A percentile compares a stretch with the other conserved stretches of the same genome.
Conservation (phyloP, 352 stramenopile genomes). For the Aphanomyces stellatus region DNA sequence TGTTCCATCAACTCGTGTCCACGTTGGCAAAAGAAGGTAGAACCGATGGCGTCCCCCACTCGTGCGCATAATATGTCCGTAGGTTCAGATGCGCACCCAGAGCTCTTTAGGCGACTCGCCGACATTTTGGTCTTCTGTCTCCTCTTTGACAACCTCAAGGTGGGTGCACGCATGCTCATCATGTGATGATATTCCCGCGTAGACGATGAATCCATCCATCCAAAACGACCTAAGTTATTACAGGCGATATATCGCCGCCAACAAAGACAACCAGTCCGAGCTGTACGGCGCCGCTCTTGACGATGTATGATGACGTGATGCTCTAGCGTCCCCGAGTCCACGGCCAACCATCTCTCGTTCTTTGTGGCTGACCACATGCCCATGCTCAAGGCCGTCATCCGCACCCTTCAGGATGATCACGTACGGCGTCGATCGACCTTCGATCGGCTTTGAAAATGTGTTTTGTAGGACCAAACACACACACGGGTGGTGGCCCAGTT, state of each 20-base stretch:
- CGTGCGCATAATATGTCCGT: too few relatives aligned
- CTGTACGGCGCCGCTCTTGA: conserved; percentile 21
- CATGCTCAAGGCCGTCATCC: conserved; percentile 46
- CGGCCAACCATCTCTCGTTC: conserved; percentile 46
- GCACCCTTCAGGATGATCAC: conserved; percentile 18
- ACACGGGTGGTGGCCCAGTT: conserved; percentile 30
- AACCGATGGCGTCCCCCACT: neutral
- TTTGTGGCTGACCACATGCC: conserved; percentile 51
- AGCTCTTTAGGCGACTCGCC: conserved; percentile 22
- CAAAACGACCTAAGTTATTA: conserved; percentile 64
- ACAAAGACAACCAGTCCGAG: conserved; percentile 39
- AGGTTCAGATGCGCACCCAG: conserved; percentile 33
- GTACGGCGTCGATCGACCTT: neutral
- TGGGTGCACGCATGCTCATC: neutral
- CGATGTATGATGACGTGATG: neutral
- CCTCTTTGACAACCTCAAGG: conserved; percentile 45
- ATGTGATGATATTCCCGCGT: neutral
- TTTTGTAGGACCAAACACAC: conserved; percentile 16
- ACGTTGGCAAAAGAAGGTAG: conserved; percentile 14
- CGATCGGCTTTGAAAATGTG: neutral
- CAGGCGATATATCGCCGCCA: conserved; percentile 35
- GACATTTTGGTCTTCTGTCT: conserved; percentile 46
- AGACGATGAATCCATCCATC: conserved; percentile 37
- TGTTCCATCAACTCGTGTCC: neutral
- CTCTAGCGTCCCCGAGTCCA: conserved; percentile 25